Evolutionary conservation across 78 protist genomes (phyloP).

Genomic region (Cavenderia fasciculata): DNA sequence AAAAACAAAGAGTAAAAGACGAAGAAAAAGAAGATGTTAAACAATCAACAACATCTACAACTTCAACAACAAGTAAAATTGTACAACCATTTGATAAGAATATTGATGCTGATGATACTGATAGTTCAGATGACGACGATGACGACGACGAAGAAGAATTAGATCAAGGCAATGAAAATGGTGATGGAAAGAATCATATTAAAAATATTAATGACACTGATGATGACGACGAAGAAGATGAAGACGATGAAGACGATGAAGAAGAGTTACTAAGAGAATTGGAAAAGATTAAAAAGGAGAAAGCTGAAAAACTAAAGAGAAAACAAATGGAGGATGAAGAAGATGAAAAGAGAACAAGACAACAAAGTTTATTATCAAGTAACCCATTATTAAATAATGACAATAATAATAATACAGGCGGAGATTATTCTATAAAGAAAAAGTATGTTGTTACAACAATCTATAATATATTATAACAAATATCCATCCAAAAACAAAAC

Average conservation of each 20-base stretch:
- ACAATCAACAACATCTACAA: slow-evolving; percentile 7
- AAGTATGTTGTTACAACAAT: slow-evolving; percentile 9
- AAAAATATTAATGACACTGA: background rate
- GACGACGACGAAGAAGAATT: background rate
- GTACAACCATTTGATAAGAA: background rate
- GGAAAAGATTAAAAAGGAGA: slow-evolving; percentile 64
- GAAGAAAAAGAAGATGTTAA: background rate
- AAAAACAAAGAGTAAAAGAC: slow-evolving; percentile 23
- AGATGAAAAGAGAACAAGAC: slow-evolving; percentile 21
- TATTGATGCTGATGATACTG: slow-evolving; percentile 72
- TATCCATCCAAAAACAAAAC: background rate
- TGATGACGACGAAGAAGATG: slow-evolving; percentile 39
- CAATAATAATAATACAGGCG: background rate
- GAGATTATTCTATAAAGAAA: slow-evolving; percentile 49
- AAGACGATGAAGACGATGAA: slow-evolving; percentile 56
- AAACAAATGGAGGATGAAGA: slow-evolving; percentile 24
- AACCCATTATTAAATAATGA: slow-evolving; percentile 55
- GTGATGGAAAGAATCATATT: background rate
- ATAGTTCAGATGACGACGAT: slow-evolving; percentile 42
- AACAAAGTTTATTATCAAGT: slow-evolving; percentile 15
- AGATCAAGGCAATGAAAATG: background rate
- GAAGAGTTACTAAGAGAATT: slow-evolving; percentile 67
- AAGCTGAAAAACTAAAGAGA: slow-evolving; percentile 36
- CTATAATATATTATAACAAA: background rate
- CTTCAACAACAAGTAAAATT: slow-evolving; percentile 1